phyloP scores from a whole-genome alignment of 2,329 filamentous ascomycete species.

The Myrmaecium sp. region DNA sequence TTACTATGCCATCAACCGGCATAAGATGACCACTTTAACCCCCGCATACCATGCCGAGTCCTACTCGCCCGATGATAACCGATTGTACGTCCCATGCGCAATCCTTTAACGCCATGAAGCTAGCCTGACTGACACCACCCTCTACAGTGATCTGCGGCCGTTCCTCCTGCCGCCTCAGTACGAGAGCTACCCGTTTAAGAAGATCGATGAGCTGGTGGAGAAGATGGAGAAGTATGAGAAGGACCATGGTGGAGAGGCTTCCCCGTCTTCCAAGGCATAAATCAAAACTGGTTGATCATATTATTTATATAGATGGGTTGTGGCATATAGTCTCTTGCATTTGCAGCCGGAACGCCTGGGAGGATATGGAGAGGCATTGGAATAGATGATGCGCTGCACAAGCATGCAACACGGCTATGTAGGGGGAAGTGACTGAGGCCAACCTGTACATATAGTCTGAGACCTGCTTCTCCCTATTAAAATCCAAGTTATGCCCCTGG shows the following conservation, averaged over 20 bases:
- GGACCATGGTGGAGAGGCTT: conserved; percentile 1
- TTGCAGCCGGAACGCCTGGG: too few relatives aligned
- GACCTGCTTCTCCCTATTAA: too few relatives aligned
- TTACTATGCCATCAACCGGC: conserved; percentile 46
- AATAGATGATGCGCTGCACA: too few relatives aligned
- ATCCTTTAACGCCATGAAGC: not conserved
- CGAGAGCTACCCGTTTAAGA: conserved; percentile 19
- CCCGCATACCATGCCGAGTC: conserved; percentile 37
- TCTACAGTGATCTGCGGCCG: conserved; percentile 25
- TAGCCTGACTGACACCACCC: conserved; percentile 10
- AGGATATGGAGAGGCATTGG: too few relatives aligned
- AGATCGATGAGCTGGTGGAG: conserved; percentile 19
- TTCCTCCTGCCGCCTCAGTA: conserved; percentile 33
- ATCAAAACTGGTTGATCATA: too few relatives aligned
- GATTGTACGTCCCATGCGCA: conserved; percentile 28
- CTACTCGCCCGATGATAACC: conserved; percentile 41
- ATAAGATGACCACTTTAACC: conserved; percentile 46
- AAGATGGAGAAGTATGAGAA: conserved; percentile 11
- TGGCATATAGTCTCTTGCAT: too few relatives aligned
- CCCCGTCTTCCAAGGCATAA: too few relatives aligned
- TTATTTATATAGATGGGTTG: too few relatives aligned
- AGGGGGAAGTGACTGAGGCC: too few relatives aligned
- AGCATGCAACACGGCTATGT: too few relatives aligned
- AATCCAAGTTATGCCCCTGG: too few relatives aligned
- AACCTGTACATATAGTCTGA: too few relatives aligned